Conservation (phyloP, 192 early-diverging fungal genomes). For the Dispira simplex region DNA sequence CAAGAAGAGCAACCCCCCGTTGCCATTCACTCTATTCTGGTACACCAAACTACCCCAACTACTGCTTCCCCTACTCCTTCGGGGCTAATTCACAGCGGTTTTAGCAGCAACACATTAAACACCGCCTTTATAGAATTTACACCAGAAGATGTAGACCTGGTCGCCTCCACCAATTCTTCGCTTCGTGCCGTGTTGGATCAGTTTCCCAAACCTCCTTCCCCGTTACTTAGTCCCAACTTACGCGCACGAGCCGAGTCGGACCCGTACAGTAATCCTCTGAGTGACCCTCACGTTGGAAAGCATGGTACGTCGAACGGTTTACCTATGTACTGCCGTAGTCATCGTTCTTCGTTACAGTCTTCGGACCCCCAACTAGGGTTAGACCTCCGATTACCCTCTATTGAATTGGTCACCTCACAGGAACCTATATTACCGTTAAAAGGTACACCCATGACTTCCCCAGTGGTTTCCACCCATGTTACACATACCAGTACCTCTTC, state of each 20-base stretch:
- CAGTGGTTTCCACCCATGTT: too few species aligned
- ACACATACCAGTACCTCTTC: not conserved
- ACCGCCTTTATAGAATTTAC: not conserved
- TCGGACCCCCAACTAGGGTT: not conserved
- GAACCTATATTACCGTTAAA: too few species aligned
- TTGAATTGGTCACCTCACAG: too few species aligned
- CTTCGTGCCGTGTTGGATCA: constrained; percentile 4
- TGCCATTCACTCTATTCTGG: not conserved
- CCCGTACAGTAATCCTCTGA: not conserved
- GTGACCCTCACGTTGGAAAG: not conserved
- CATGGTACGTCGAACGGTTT: not conserved
- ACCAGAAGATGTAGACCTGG: not conserved
- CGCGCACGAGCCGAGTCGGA: constrained; percentile 10
- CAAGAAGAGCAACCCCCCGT: not conserved
- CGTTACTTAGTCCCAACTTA: not conserved
- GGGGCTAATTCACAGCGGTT: not conserved
- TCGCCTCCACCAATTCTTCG: not conserved
- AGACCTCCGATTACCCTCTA: not conserved
- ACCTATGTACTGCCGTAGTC: not conserved
- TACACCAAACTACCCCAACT: not conserved
- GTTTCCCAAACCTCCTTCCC: constrained; percentile 1
- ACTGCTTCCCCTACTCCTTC: not conserved
- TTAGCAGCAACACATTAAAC: not conserved
- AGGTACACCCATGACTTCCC: too few species aligned
- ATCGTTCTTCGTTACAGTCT: not conserved